Evolutionary conservation across 2,329 filamentous ascomycete species (phyloP).

Genomic region (Talaromyces sp.): DNA sequence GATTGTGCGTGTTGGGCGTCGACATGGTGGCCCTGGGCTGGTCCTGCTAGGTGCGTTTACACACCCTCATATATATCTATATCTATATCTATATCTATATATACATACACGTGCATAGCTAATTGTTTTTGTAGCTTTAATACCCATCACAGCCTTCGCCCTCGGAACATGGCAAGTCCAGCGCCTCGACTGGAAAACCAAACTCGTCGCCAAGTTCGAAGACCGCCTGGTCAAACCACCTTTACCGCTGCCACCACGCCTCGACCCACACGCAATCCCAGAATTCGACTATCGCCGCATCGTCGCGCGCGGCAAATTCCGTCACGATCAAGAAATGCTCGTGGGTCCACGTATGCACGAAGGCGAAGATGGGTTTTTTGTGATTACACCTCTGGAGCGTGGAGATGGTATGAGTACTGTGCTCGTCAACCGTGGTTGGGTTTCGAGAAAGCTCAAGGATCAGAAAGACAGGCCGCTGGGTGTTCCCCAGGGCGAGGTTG

Average conservation of each 20-base stretch:
- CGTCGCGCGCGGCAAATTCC: constrained; percentile 65
- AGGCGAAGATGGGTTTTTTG: constrained; percentile 83
- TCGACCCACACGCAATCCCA: constrained; percentile 75
- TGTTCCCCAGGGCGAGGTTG: constrained; percentile 66
- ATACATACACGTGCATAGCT: not conserved
- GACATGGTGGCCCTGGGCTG: constrained; percentile 69
- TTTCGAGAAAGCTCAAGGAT: constrained; percentile 66
- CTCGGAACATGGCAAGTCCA: constrained; percentile 96
- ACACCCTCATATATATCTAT: constrained; percentile 6
- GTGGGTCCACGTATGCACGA: constrained; percentile 86
- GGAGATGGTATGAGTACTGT: constrained; percentile 60
- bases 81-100: too few relatives aligned
- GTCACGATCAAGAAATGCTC: constrained; percentile 94
- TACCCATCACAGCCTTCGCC: constrained; percentile 83
- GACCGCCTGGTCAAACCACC: constrained; percentile 84
- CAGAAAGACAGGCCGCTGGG: constrained; percentile 61
- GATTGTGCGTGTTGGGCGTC: constrained; percentile 69
- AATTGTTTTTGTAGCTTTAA: constrained; percentile 55
- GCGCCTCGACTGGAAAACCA: constrained; percentile 88
- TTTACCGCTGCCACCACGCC: constrained; percentile 74
- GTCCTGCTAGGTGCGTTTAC: constrained; percentile 62
- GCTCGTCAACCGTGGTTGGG: constrained; percentile 88
- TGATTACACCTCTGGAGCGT: constrained; percentile 85
- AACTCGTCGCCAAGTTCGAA: constrained; percentile 85
- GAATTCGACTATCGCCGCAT: constrained; percentile 93